A percentile compares a stretch with the other conserved stretches of the same genome.
These are phyloP conservation scores for Chlorella sp. DNA, from an alignment of 139 green algal species.

Conservation along the genomic window DNA sequence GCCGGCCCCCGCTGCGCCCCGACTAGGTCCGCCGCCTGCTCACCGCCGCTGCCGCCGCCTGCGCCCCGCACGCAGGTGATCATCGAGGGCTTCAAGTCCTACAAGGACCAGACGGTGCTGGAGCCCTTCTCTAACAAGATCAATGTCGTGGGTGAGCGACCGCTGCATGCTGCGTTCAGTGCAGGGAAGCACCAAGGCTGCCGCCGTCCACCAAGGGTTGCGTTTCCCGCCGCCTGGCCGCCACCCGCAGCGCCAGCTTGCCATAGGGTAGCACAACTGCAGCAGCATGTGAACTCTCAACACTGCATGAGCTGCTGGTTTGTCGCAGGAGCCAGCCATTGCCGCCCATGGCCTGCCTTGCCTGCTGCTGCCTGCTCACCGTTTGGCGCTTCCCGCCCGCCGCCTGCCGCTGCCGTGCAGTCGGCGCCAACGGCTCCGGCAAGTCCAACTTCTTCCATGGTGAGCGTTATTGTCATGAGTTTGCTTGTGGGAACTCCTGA, in stretches of 20 bases:
- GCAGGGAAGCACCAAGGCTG: no score
- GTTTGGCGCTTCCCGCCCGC: not conserved
- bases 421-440: constrained; percentile 98
- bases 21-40: no score
- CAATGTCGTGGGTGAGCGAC: constrained; percentile 87
- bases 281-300: not conserved
- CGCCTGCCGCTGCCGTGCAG: constrained; percentile 52
- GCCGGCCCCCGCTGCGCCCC: no score
- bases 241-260: not conserved
- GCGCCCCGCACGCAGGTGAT: constrained; percentile 77
- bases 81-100: constrained; percentile 98
- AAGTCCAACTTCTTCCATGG: constrained; percentile 99
- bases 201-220: no score
- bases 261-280: not conserved
- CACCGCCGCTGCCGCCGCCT: not conserved
- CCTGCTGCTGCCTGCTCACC: not conserved
- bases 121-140: constrained; percentile 90
- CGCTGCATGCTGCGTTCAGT: no score
- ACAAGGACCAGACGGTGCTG: constrained; percentile 92
- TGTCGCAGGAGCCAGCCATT: no score
- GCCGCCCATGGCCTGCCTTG: no score
- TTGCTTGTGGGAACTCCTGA: no score
- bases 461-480: constrained; percentile 43
- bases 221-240: no score
- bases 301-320: no score